Percentiles rank a stretch among this genome's conserved stretches.
Evolutionary conservation across 257 asterid species (phyloP).

Genomic region (Fraxinus cuspidata): DNA sequence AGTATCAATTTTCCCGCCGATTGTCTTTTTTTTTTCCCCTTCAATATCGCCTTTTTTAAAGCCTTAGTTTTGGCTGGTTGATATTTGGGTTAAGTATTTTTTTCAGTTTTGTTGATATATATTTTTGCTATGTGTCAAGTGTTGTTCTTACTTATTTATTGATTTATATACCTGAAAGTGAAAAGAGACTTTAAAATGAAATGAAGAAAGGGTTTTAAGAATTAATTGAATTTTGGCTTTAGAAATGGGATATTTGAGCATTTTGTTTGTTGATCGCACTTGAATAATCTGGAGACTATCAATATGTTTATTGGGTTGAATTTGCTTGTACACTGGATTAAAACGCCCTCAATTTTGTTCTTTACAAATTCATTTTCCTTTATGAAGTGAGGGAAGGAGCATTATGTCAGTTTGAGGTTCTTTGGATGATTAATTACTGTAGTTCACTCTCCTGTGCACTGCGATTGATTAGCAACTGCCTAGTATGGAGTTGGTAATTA

Average conservation of each 20-base stretch:
- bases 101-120: background rate
- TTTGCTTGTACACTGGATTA: background rate
- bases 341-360: background rate
- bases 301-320: background rate
- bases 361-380: background rate
- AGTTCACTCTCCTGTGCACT: background rate
- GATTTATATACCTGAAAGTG: background rate
- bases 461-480: background rate
- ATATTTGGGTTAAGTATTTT: background rate
- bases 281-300: background rate
- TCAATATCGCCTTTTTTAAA: background rate
- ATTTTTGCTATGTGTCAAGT: background rate
- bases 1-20: constrained; percentile 2
- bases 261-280: background rate
- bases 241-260: background rate
- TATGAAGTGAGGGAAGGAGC: background rate
- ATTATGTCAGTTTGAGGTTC: background rate
- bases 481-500: background rate
- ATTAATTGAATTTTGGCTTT: background rate
- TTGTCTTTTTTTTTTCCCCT: background rate
- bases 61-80: background rate
- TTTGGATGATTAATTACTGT: background rate
- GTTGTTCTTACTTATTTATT: background rate
- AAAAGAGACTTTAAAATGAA: background rate
- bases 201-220: background rate